These are phyloP conservation scores for Tetrahymena borealis DNA, from an alignment of 73 alveolate genomes.

Conservation along the genomic window DNA sequence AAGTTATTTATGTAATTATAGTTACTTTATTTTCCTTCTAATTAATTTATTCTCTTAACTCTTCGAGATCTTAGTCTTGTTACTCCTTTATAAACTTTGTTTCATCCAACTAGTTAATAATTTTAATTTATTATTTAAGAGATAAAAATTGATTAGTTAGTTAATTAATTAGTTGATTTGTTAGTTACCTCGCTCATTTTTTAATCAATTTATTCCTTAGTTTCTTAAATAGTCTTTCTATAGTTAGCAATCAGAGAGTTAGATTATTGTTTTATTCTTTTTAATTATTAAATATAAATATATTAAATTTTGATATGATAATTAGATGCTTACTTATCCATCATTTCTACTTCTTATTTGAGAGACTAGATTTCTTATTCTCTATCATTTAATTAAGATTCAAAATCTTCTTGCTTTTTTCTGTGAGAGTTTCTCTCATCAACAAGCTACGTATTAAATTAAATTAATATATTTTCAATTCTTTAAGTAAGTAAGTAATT, in stretches of 20 bases:
- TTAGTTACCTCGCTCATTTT: not conserved
- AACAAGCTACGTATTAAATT: too few species aligned
- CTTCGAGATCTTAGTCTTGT: not conserved
- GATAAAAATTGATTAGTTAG: too few species aligned
- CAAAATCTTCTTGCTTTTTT: not conserved
- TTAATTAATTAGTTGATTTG: too few species aligned
- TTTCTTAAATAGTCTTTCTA: not conserved
- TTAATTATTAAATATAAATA: not conserved
- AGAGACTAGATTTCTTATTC: not conserved
- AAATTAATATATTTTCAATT: too few species aligned
- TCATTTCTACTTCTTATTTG: not conserved
- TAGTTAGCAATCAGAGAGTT: not conserved
- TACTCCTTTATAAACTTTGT: not conserved
- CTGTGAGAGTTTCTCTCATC: not conserved
- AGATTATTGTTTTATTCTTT: not conserved
- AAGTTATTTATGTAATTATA: not conserved
- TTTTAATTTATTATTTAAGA: too few species aligned
- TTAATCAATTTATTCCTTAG: not conserved
- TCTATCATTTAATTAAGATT: not conserved
- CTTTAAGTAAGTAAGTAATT: too few species aligned
- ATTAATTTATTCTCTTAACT: not conserved
- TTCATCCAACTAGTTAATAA: not conserved
- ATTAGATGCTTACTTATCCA: not conserved
- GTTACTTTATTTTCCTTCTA: not conserved
- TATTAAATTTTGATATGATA: not conserved